A percentile compares a stretch with the other conserved stretches of the same genome.
Conservation (phyloP, 257 asterid species). For the Nicotiana attenuata region DNA sequence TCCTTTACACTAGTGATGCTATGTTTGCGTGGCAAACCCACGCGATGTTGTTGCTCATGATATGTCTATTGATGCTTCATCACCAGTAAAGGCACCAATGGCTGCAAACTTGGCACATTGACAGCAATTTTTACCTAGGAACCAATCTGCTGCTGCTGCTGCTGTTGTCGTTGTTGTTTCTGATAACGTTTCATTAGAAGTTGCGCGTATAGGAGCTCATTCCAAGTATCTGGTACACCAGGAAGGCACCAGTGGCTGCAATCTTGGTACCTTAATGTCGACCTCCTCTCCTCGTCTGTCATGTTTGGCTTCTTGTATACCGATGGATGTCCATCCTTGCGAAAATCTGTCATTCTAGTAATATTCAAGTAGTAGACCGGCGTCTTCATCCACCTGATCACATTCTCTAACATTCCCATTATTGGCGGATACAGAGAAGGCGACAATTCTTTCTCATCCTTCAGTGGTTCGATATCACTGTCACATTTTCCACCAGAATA, state of each 20-base stretch:
- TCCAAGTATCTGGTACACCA: conserved; percentile 89
- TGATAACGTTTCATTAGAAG: conserved; percentile 30
- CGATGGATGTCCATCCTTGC: conserved; percentile 88
- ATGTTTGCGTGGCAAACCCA: no score
- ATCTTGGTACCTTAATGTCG: conserved; percentile 44
- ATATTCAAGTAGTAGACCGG: conserved; percentile 67
- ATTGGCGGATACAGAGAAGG: conserved; percentile 56
- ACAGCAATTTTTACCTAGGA: no score
- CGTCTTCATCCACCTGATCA: conserved; percentile 49
- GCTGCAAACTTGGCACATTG: no score
- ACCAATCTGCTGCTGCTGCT: no score
- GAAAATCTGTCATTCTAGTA: conserved; percentile 62
- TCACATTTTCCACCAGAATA: conserved; percentile 84
- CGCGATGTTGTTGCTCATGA: no score
- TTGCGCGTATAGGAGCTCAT: conserved; percentile 60
- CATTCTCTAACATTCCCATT: conserved; percentile 59
- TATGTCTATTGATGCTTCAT: no score
- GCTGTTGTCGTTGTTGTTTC: no score
- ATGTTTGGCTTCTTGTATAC: conserved; percentile 57
- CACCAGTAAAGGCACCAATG: no score
- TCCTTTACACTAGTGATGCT: no score
- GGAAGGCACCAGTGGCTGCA: conserved; percentile 97
- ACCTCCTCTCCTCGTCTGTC: conserved; percentile 23
- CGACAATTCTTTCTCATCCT: conserved; percentile 38
- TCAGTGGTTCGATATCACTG: conserved; percentile 64